Percentiles rank a stretch among this genome's conserved stretches.
Evolutionary conservation across 306 rosid species (phyloP).

Genomic region (Trifolium fragiferum): DNA sequence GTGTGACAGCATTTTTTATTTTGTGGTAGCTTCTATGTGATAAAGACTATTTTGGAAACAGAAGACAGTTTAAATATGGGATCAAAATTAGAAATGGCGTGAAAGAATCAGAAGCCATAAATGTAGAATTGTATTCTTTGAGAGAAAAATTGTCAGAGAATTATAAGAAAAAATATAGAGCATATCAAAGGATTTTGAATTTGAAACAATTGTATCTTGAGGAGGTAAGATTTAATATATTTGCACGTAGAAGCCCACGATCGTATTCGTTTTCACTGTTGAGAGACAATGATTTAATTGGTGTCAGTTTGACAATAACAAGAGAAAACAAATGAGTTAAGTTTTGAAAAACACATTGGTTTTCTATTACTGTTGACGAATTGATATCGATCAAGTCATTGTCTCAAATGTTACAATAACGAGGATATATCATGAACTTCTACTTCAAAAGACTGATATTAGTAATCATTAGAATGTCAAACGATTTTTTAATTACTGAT

Average conservation of each 20-base stretch:
- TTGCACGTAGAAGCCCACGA: too few species aligned
- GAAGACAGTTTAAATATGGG: background rate
- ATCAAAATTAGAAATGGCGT: background rate
- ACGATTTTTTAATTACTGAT: background rate
- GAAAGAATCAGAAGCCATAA: constrained; percentile 5
- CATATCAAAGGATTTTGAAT: constrained; percentile 32
- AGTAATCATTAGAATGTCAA: too few species aligned
- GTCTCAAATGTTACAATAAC: background rate
- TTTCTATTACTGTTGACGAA: too few species aligned
- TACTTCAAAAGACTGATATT: background rate
- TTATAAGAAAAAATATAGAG: constrained; percentile 28
- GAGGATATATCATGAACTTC: background rate
- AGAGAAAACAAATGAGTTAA: too few species aligned
- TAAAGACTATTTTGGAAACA: background rate
- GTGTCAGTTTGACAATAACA: too few species aligned
- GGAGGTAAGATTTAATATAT: background rate
- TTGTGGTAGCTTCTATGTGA: background rate
- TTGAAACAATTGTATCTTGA: constrained; percentile 17
- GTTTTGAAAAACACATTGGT: too few species aligned
- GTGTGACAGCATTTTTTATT: background rate
- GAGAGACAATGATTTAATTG: background rate
- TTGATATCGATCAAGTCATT: background rate
- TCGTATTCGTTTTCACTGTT: too few species aligned
- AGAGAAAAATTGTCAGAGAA: constrained; percentile 21
- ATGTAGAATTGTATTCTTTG: background rate